Evolutionary conservation across 495 filamentous ascomycete species (phyloP), one percentile per base, ranked within the genome.

Genomic region (Apiosordaria backusii): DNA sequence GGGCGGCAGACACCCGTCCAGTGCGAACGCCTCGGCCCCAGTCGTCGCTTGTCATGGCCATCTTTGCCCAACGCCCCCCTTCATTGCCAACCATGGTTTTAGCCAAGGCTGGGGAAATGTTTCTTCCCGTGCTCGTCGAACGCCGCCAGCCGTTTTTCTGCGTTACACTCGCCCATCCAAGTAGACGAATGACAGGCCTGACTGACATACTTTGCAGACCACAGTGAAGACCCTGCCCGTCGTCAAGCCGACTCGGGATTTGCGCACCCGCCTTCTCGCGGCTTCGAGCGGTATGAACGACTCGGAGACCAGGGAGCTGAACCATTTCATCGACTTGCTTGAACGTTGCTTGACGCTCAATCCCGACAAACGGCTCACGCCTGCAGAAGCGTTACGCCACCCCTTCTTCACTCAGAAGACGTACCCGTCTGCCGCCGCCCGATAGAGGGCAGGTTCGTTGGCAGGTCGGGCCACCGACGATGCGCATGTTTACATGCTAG

Each of bases 301-400:
- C 65, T 77, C 80, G 15, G 93, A 96, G 75, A 82, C 83, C 60
- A 91, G 90, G 72, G 92, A 97, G 73, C 78, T 97, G 65, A 85
- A 87, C 29, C 78, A 87, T 58, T 98, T 99, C 77, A 81, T 91
- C 61, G 92, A 97, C 73, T 78, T 99, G 61, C 77, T 99, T 50
- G 92, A 96, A 68, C 87, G 88, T 18, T 98, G 95, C 65, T 76
- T 99, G 74, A 87, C 87, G 67, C 84, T 97, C 29, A 97, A 97
- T 74, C 90, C 93, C n/a, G 96, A 97, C 77, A 95, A 93, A 78
- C 85, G 95, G 59, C 90, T 91, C 75, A 94, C 90, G 13, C 91
- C 95, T 5, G 78, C 85, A 3, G 93, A 97, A 67, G 95, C 95
- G 29, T 77, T 98, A 69, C 90, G 88, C 70, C 95, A 97, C 81